A percentile compares a stretch with the other conserved stretches of the same genome.
Conservation (phyloP, 2,329 filamentous ascomycete species). For the Curvularia hawaiiensis region DNA sequence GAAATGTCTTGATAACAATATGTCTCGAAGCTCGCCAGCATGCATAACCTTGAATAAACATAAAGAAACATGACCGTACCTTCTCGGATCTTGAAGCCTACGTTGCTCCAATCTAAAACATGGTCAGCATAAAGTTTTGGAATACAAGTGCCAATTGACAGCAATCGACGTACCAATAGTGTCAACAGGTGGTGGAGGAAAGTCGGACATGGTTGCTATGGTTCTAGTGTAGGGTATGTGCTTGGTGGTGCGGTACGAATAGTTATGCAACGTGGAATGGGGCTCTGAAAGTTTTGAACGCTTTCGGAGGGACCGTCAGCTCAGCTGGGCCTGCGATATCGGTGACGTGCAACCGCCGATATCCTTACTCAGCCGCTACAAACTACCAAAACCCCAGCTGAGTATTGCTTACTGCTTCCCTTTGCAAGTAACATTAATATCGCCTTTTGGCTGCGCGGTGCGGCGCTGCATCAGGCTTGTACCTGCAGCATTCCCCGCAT, state of each 20-base stretch:
- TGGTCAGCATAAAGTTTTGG: constrained; percentile 13
- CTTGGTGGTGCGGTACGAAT: constrained; percentile 10
- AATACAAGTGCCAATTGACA: not conserved
- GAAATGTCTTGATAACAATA: not conserved
- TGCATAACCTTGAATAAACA: not conserved
- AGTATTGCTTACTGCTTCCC: constrained; percentile 9
- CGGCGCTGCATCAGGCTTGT: constrained; percentile 1
- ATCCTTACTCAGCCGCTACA: constrained; percentile 33
- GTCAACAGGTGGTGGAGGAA: constrained; percentile 75
- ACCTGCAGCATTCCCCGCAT: constrained; percentile 18
- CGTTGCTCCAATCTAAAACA: constrained; percentile 79
- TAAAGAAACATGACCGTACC: constrained; percentile 56
- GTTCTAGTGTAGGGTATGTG: constrained; percentile 2
- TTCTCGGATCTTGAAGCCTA: constrained; percentile 92
- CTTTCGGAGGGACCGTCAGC: constrained; percentile 25
- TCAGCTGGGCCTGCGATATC: constrained; percentile 40
- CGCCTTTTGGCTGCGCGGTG: not conserved
- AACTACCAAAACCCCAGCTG: constrained; percentile 28
- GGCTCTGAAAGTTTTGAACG: constrained; percentile 17
- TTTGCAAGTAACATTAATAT: constrained; percentile 2
- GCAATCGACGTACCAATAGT: constrained; percentile 65
- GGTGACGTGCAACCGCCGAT: constrained; percentile 31
- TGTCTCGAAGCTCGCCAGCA: not conserved
- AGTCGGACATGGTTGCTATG: constrained; percentile 39
- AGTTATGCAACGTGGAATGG: constrained; percentile 14